Percentiles rank a stretch among this genome's conserved stretches.
Evolutionary conservation across 2,329 filamentous ascomycete species (phyloP).

Genomic region (Bipolaris cookei): DNA sequence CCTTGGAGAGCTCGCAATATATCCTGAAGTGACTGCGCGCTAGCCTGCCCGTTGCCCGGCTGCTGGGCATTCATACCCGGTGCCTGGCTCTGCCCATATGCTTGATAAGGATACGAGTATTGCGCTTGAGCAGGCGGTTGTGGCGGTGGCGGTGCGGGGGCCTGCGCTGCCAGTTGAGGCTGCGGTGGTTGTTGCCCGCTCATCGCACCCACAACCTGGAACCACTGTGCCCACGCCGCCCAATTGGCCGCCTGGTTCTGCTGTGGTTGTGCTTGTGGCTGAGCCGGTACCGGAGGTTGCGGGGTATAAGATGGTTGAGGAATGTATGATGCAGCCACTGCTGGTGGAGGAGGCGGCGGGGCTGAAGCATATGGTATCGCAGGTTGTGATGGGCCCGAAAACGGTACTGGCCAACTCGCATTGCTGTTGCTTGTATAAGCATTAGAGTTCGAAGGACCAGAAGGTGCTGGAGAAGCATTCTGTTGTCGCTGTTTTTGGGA

Average conservation of each 20-base stretch:
- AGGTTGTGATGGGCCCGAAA: conserved; percentile 26
- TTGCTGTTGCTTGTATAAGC: conserved; percentile 31
- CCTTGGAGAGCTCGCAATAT: conserved; percentile 40
- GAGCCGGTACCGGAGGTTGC: conserved; percentile 17
- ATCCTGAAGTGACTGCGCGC: conserved; percentile 37
- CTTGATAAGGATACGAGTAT: conserved; percentile 35
- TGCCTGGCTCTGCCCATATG: conserved; percentile 30
- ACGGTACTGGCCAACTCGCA: conserved; percentile 30
- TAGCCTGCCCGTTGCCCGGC: conserved; percentile 31
- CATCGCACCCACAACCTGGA: conserved; percentile 35
- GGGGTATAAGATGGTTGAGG: conserved; percentile 23
- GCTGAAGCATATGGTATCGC: conserved; percentile 21
- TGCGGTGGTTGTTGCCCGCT: conserved; percentile 31
- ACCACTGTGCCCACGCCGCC: conserved; percentile 40
- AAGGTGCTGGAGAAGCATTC: conserved; percentile 29
- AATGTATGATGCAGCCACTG: conserved; percentile 23
- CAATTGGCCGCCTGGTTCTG: conserved; percentile 38
- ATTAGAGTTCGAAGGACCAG: conserved; percentile 26
- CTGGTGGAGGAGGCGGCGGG: conserved; percentile 25
- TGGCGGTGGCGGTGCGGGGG: conserved; percentile 30
- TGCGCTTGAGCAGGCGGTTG: conserved; percentile 27
- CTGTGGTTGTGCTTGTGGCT: conserved; percentile 15
- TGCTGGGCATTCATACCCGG: conserved; percentile 27
- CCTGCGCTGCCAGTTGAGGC: conserved; percentile 24
- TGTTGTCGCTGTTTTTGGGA: conserved; percentile 18